phyloP scores from a whole-genome alignment of 1,139 yeast genomes.

The Sugiyamaella pinicola region DNA sequence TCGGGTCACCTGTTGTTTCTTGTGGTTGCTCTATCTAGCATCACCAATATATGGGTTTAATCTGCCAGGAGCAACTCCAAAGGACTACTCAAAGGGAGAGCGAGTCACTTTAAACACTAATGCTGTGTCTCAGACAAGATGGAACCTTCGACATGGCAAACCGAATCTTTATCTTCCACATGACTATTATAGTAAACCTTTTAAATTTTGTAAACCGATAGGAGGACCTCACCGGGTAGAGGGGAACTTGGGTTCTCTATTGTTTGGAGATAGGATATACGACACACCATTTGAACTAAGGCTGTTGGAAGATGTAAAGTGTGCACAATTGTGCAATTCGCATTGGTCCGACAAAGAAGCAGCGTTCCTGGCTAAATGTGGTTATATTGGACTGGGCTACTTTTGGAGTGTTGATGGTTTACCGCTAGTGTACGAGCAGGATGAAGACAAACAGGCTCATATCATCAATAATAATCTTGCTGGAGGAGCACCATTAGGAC shows the following conservation, averaged over 20 bases:
- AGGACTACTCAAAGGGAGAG: constrained; percentile 74
- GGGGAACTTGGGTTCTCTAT: constrained; percentile 86
- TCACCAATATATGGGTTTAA: constrained; percentile 60
- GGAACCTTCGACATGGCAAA: constrained; percentile 29
- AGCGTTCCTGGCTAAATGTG: constrained; percentile 74
- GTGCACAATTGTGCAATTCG: constrained; percentile 63
- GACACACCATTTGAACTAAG: constrained; percentile 82
- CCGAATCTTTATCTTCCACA: constrained; percentile 29
- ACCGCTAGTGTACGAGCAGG: constrained; percentile 73
- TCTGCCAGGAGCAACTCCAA: constrained; percentile 93
- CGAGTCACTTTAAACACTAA: constrained; percentile 77
- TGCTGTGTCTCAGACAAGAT: constrained; percentile 61
- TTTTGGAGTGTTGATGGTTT: constrained; percentile 94
- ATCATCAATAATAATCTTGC: constrained; percentile 53
- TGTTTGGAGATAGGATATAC: constrained; percentile 94
- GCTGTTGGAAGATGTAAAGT: constrained; percentile 70
- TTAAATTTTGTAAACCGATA: constrained; percentile 84
- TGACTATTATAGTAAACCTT: constrained; percentile 81
- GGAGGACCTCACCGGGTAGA: constrained; percentile 63
- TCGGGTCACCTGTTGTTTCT: background rate
- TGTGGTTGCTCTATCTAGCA: background rate
- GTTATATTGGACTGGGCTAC: constrained; percentile 74
- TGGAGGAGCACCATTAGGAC: constrained; percentile 79
- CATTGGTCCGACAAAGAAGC: constrained; percentile 59
- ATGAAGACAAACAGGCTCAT: constrained; percentile 20